Base-by-base conservation (phyloP, 202 grass and related monocot genomes). In the Eragrostis tef region DNA sequence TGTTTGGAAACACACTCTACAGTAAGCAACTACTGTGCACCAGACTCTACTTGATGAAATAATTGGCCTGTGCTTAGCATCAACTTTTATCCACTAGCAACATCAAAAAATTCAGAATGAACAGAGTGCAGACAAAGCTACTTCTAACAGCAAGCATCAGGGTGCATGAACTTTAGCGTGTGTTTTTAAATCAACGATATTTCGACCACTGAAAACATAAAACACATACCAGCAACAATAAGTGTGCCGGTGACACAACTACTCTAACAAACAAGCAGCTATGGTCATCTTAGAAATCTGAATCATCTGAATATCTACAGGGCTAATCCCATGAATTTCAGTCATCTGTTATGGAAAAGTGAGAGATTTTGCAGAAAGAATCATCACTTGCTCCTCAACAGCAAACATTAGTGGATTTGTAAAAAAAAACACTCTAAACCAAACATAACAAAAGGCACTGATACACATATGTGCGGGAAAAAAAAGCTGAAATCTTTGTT, bases 41-140 rank as follows among this genome's bases (percentile, higher is more conserved):
- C 4, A 5, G 34, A 39, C 34, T 31, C 29, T 39, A 39, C 34
- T 39, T 39, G 34, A 39, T 39, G 34, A 10, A 87, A 57, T 39
- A 54, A 41, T 73, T 75, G 12, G 54, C 67, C 20, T 80, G 25
- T 65, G 24, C 21, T 77, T 42, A 49, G 68, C 2, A 8, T 81
- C n/a, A 48, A 64, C 58, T 42, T 78, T 46, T 39, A 72, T 73
- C 61, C 74, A 59, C 79, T 9, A 20, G 39, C 44, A 78, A 67
- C 17, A 59, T 29, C 14, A 5, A 6, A 4, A 15, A 34, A 11
- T 76, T 51, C 39, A 77, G 41, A 26, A 48, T 48, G 46, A 39
- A 48, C 11, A 48, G 11, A 48, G 46, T 42, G 75, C 2, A 39
- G 34, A 39, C 34, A 39, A 39, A 73, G 78, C 21, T 4, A 58